These are phyloP conservation scores for Phycomyces nitens DNA, from an alignment of 192 early-diverging fungal species.

Conservation along the genomic window DNA sequence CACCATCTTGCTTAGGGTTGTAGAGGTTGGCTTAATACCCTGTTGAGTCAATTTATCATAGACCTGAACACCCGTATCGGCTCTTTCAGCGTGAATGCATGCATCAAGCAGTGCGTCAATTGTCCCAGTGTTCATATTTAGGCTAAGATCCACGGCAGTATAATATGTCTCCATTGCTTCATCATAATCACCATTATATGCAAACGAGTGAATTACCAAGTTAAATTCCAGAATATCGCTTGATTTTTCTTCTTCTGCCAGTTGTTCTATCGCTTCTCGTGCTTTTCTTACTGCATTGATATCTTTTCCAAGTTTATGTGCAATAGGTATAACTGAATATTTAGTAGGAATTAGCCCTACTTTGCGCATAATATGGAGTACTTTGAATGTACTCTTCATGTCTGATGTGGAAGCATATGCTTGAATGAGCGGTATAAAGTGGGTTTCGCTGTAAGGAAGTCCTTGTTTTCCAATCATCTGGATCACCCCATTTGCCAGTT, in stretches of 20 bases:
- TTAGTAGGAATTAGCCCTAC: conserved; percentile 38
- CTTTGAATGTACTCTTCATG: conserved; percentile 54
- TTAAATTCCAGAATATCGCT: conserved; percentile 55
- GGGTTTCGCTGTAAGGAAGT: conserved; percentile 43
- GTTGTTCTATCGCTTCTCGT: conserved; percentile 34
- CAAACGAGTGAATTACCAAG: conserved; percentile 50
- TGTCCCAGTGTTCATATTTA: conserved; percentile 45
- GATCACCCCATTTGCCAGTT: conserved; percentile 39
- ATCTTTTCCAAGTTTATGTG: conserved; percentile 28
- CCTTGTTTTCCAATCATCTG: conserved; percentile 32
- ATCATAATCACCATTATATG: conserved; percentile 32
- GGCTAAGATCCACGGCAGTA: conserved; percentile 18
- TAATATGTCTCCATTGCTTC: conserved; percentile 42
- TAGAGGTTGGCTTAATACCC: conserved; percentile 38
- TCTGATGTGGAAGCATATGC: conserved; percentile 46
- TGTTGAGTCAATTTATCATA: conserved; percentile 40
- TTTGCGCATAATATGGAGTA: conserved; percentile 52
- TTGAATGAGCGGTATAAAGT: conserved; percentile 56
- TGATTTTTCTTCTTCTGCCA: conserved; percentile 36
- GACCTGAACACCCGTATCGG: conserved; percentile 40
- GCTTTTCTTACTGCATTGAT: conserved; percentile 35
- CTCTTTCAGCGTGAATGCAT: conserved; percentile 43
- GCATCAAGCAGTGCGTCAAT: conserved; percentile 53
- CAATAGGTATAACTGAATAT: conserved; percentile 39
- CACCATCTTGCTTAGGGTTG: conserved; percentile 56